phyloP scores from a whole-genome alignment of 1,284 basidiomycete species.

The Flammula alnicola region DNA sequence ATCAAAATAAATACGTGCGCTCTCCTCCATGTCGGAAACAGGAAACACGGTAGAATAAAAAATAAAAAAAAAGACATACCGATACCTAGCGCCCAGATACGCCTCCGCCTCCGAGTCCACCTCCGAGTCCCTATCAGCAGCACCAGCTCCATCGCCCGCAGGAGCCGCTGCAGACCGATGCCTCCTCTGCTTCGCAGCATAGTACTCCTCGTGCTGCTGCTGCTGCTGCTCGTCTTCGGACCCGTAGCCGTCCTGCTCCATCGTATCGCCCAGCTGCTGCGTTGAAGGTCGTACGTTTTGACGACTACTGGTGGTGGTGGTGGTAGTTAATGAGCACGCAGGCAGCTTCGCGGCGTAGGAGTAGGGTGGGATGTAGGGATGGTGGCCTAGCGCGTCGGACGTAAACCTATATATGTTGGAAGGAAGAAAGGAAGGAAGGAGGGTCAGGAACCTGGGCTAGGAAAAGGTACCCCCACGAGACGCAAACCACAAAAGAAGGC shows the following conservation, averaged over 20 bases:
- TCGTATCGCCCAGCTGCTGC: neutral
- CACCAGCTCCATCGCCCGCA: neutral
- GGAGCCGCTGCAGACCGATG: slow-evolving; percentile 8
- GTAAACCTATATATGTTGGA: slow-evolving; percentile 52
- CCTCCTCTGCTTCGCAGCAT: slow-evolving; percentile 25
- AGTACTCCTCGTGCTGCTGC: neutral
- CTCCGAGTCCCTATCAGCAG: no score
- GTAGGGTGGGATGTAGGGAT: slow-evolving; percentile 57
- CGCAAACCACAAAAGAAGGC: neutral
- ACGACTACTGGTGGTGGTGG: neutral
- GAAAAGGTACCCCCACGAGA: neutral
- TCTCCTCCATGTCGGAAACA: slow-evolving; percentile 2
- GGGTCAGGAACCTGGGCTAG: neutral
- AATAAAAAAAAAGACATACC: slow-evolving; percentile 32
- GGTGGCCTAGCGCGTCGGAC: slow-evolving; percentile 65
- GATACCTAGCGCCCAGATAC: slow-evolving; percentile 40
- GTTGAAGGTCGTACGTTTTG: no score
- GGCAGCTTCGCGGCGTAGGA: slow-evolving; percentile 53
- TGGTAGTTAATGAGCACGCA: slow-evolving; percentile 37
- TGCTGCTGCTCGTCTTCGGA: neutral
- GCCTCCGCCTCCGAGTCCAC: no score
- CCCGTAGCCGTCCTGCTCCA: slow-evolving; percentile 6
- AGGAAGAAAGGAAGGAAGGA: slow-evolving; percentile 4
- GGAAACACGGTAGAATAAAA: slow-evolving; percentile 1
- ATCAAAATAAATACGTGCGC: no score